These are phyloP conservation scores for Solanum verrucosum DNA, from an alignment of 257 asterid genomes.

Conservation along the genomic window DNA sequence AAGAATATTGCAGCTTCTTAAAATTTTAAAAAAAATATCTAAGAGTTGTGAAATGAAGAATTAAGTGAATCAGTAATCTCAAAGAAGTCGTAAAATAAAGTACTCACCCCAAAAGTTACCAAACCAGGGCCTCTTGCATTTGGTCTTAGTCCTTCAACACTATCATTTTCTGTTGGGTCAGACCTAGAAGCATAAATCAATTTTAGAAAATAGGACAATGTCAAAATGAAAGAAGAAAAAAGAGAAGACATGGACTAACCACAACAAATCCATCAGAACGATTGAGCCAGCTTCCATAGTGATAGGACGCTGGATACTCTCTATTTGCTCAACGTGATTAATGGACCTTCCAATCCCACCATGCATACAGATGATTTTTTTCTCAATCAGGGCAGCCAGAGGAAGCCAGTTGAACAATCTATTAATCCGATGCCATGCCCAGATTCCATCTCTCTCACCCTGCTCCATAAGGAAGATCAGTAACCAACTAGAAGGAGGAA, in stretches of 20 bases:
- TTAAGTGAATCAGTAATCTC: not conserved
- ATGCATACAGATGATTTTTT: constrained; percentile 95
- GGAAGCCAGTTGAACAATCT: constrained; percentile 99
- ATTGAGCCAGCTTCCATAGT: constrained; percentile 99
- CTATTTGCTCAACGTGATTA: constrained; percentile 92
- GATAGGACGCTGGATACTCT: constrained; percentile 92
- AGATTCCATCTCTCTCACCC: constrained; percentile 99
- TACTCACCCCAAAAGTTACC: constrained; percentile 97
- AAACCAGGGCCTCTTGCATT: constrained; percentile 99
- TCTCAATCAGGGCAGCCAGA: constrained; percentile 92
- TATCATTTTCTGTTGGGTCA: constrained; percentile 98
- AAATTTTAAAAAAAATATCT: not conserved
- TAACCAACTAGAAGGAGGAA: not conserved
- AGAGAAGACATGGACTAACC: constrained; percentile 35
- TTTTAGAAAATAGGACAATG: not conserved
- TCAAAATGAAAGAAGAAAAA: not conserved
- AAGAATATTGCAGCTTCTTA: not conserved
- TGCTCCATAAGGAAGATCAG: constrained; percentile 19
- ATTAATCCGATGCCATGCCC: constrained; percentile 97
- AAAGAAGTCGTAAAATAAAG: not conserved
- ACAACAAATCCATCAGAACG: constrained; percentile 92
- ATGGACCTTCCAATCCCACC: constrained; percentile 99
- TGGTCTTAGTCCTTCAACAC: constrained; percentile 97
- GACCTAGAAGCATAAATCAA: constrained; percentile 57
- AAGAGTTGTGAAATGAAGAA: not conserved